phyloP scores from a whole-genome alignment of 1,284 basidiomycete species.

The Sporisorium iseilematis-ciliati region DNA sequence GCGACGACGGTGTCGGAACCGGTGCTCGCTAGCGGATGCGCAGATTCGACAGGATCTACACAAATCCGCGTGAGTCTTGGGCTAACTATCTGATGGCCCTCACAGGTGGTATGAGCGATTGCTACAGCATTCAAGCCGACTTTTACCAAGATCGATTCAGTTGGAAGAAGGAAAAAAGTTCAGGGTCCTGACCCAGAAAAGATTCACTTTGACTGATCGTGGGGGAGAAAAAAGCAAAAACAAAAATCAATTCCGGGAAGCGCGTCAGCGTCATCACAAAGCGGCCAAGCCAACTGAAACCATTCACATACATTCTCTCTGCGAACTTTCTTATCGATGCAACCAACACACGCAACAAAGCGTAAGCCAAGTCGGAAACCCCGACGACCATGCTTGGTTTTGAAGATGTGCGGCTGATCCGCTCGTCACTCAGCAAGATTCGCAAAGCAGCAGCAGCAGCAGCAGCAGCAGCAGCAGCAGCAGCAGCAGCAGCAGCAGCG shows the following conservation, averaged over 20 bases:
- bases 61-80: not conserved
- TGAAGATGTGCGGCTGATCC: not conserved
- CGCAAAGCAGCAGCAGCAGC: not conserved
- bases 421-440: not conserved
- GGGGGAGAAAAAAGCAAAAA: not conserved
- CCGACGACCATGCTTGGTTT: not conserved
- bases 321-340: conserved; percentile 39
- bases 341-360: not conserved
- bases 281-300: not conserved
- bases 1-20: not conserved
- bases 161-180: not conserved
- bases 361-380: conserved; percentile 1
- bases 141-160: not conserved
- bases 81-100: not conserved
- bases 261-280: conserved; percentile 9
- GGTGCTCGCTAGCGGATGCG: conserved; percentile 5
- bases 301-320: not conserved
- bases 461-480: not conserved
- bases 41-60: not conserved
- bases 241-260: conserved; percentile 2
- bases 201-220: not conserved
- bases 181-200: conserved; percentile 14
- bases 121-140: not conserved
- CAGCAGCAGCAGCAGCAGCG: not conserved
- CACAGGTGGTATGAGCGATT: not conserved